phyloP scores from a whole-genome alignment of 2,329 filamentous ascomycete genomes.

The Sclerotinia spermophila region DNA sequence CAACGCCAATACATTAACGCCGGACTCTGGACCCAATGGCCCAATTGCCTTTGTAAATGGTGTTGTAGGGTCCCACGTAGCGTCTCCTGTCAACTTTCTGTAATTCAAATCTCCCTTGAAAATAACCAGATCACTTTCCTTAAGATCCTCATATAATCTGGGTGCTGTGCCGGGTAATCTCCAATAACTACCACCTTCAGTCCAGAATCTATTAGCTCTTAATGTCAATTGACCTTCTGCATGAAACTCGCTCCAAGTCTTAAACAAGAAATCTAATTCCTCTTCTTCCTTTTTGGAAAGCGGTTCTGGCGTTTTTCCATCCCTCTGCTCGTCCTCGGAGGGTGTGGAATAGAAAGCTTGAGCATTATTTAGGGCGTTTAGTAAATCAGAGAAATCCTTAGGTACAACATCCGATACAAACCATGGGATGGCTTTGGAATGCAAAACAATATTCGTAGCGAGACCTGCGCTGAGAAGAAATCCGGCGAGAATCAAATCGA shows the following conservation, averaged over 20 bases:
- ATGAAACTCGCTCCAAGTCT: conserved; percentile 76
- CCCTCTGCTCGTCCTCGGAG: conserved; percentile 61
- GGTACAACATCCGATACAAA: conserved; percentile 96
- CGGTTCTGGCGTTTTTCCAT: conserved; percentile 54
- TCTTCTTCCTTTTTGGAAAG: conserved; percentile 64
- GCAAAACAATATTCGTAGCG: conserved; percentile 81
- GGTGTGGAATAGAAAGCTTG: conserved; percentile 73
- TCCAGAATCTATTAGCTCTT: conserved; percentile 89
- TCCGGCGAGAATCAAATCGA: conserved; percentile 87
- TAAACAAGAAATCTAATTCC: conserved; percentile 73
- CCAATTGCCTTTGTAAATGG: conserved; percentile 82
- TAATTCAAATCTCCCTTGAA: conserved; percentile 99
- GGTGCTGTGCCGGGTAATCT: conserved; percentile 67
- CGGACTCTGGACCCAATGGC: conserved; percentile 75
- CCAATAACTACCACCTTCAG: conserved; percentile 83
- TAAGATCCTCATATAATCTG: conserved; percentile 70
- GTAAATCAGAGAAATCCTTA: conserved; percentile 75
- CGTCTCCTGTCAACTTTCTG: conserved; percentile 85
- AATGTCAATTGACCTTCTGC: conserved; percentile 79
- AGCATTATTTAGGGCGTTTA: conserved; percentile 75
- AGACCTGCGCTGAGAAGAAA: conserved; percentile 82
- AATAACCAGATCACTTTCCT: conserved; percentile 79
- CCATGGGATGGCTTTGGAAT: conserved; percentile 95
- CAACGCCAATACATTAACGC: conserved; percentile 79
- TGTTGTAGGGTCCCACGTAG: conserved; percentile 80